These are phyloP conservation scores for Ophiocytium majus DNA, from an alignment of 352 stramenopile genomes.

Conservation along the genomic window DNA sequence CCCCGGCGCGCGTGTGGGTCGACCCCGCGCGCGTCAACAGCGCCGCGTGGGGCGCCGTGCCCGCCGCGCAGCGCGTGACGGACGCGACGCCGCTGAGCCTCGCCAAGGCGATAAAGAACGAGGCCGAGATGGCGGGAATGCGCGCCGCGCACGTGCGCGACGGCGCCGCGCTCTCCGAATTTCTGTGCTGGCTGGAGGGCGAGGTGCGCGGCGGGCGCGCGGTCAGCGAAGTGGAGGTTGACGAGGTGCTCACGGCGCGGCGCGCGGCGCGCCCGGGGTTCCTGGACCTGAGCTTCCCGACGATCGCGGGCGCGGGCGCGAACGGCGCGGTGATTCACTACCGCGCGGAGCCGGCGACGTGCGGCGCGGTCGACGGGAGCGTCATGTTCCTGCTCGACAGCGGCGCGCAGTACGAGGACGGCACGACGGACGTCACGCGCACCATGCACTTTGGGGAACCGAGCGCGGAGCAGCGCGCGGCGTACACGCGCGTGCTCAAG, in stretches of 20 bases:
- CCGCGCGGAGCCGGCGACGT: constrained; percentile 69
- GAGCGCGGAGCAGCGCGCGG: constrained; percentile 83
- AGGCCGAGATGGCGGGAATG: constrained; percentile 48
- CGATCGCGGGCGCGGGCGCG: constrained; percentile 89
- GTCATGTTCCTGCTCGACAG: constrained; percentile 98
- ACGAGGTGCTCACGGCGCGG: background rate
- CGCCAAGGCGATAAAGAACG: constrained; percentile 57
- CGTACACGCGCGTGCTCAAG: constrained; percentile 90
- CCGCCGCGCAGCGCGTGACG: constrained; percentile 28
- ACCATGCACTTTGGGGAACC: constrained; percentile 94
- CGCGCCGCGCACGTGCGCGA: constrained; percentile 51
- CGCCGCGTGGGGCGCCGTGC: constrained; percentile 39
- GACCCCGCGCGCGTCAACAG: constrained; percentile 31
- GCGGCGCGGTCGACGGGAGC: constrained; percentile 78
- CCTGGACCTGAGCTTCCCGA: constrained; percentile 77
- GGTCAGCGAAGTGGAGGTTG: constrained; percentile 23
- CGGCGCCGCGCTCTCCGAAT: constrained; percentile 48
- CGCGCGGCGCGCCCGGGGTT: constrained; percentile 24
- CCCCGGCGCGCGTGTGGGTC: constrained; percentile 33
- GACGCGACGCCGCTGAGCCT: constrained; percentile 44
- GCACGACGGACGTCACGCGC: constrained; percentile 97
- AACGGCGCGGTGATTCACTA: constrained; percentile 96
- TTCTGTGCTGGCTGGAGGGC: constrained; percentile 55
- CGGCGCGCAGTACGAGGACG: constrained; percentile 95
- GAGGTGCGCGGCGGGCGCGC: constrained; percentile 19